A percentile compares a stretch with the other conserved stretches of the same genome.
These are phyloP conservation scores for Phialophora expanda DNA, from an alignment of 2,329 filamentous ascomycete genomes.

Conservation along the genomic window DNA sequence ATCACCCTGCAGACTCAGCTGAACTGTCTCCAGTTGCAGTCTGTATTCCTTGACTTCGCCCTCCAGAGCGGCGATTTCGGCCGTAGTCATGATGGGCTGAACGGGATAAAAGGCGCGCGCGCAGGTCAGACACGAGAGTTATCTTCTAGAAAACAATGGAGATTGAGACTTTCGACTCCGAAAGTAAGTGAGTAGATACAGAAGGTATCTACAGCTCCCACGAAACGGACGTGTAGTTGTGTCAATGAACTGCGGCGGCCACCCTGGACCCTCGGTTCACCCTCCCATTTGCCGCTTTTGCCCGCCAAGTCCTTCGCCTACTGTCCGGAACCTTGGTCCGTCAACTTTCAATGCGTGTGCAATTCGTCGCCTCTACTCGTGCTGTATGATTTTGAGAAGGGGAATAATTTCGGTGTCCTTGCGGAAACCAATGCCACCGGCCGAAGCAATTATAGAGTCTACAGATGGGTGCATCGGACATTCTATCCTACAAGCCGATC, in stretches of 20 bases:
- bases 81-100: slow-evolving; percentile 18
- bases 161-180: neutral
- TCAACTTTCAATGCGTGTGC: neutral
- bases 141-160: neutral
- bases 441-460: neutral
- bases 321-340: neutral
- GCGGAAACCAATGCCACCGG: neutral
- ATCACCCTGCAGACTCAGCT: slow-evolving; percentile 76
- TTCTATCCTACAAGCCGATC: slow-evolving; percentile 1
- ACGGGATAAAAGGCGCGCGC: neutral
- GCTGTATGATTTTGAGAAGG: no score
- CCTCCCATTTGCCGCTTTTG: neutral
- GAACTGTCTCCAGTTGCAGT: slow-evolving; percentile 77
- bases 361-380: neutral
- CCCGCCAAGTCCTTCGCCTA: neutral
- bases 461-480: neutral
- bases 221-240: neutral
- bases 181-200: neutral
- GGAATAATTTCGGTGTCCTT: neutral
- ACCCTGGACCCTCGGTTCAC: neutral
- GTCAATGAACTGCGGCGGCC: neutral
- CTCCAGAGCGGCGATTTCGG: slow-evolving; percentile 51
- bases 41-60: slow-evolving; percentile 64
- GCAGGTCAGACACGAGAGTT: neutral
- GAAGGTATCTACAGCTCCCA: neutral